Percentiles rank a stretch among this genome's conserved stretches.
Evolutionary conservation across 768 basidiomycete species (phyloP).

Genomic region (Trametes maxima): DNA sequence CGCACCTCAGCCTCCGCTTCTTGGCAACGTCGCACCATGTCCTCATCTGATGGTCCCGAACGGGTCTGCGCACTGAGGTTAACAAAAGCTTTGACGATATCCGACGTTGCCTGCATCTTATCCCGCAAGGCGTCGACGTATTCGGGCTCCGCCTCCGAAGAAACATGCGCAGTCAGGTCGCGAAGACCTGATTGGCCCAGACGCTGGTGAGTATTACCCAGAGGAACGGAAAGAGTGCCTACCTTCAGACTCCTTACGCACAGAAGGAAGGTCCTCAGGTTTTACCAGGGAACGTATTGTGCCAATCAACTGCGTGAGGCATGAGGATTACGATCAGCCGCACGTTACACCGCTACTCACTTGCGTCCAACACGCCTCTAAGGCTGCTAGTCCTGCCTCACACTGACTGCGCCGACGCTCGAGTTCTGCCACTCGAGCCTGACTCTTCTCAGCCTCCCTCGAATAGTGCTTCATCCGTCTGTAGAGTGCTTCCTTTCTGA

Average conservation of each 20-base stretch:
- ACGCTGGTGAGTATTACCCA: neutral
- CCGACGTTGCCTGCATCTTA: constrained; percentile 32
- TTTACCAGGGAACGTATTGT: constrained; percentile 33
- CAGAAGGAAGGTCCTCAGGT: constrained; percentile 29
- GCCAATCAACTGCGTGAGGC: constrained; percentile 26
- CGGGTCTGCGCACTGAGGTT: constrained; percentile 21
- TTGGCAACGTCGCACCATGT: constrained; percentile 22
- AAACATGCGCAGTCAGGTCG: constrained; percentile 29
- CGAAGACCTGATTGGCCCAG: constrained; percentile 24
- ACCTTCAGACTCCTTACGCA: constrained; percentile 29
- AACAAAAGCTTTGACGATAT: constrained; percentile 31
- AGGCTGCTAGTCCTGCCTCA: constrained; percentile 33
- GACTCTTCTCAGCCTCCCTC: constrained; percentile 34
- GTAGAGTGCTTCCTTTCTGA: constrained; percentile 37
- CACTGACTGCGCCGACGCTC: constrained; percentile 31
- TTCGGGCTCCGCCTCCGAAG: constrained; percentile 25
- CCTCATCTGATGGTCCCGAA: constrained; percentile 17
- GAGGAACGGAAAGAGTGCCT: constrained; percentile 11
- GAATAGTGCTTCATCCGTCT: constrained; percentile 36
- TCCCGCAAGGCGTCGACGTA: constrained; percentile 27
- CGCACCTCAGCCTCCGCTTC: constrained; percentile 32
- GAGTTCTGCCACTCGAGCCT: constrained; percentile 31
- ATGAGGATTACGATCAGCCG: constrained; percentile 3
- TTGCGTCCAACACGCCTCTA: constrained; percentile 37
- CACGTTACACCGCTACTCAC: constrained; percentile 10